A percentile compares a stretch with the other conserved stretches of the same genome.
Evolutionary conservation across 768 basidiomycete genomes (phyloP).

Genomic region (Sporobolomyces phaffii): DNA sequence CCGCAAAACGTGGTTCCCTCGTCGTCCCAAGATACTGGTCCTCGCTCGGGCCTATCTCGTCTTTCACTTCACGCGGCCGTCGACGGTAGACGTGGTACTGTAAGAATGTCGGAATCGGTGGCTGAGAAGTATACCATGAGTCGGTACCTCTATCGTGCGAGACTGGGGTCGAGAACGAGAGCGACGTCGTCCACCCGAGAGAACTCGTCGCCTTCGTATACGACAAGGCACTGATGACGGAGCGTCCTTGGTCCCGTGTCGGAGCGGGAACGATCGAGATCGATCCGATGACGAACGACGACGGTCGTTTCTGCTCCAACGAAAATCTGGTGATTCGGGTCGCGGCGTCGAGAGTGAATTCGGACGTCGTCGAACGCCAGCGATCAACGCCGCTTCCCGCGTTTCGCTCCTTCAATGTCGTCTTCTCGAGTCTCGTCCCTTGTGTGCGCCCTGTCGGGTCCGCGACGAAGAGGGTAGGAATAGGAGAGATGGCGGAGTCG

Average conservation of each 20-base stretch:
- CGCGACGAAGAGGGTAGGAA: too few relatives aligned
- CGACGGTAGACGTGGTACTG: constrained; percentile 5
- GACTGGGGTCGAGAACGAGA: not conserved
- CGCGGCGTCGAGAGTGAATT: not conserved
- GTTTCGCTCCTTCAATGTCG: not conserved
- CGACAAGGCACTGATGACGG: too few relatives aligned
- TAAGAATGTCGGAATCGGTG: not conserved
- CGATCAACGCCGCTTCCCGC: too few relatives aligned
- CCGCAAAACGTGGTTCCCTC: not conserved
- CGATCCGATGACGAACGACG: not conserved
- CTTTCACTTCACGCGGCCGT: not conserved
- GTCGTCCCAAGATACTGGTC: constrained; percentile 7
- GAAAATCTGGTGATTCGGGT: not conserved
- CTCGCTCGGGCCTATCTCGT: not conserved
- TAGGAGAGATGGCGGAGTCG: too few relatives aligned
- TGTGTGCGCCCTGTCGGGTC: too few relatives aligned
- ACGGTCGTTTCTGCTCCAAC: not conserved
- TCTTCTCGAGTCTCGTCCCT: too few relatives aligned
- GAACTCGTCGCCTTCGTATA: not conserved
- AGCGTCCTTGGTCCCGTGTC: not conserved
- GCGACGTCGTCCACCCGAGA: not conserved
- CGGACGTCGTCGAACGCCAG: too few relatives aligned
- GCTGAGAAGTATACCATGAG: too few relatives aligned
- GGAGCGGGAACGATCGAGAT: not conserved
- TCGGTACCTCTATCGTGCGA: not conserved